A percentile compares a stretch with the other conserved stretches of the same genome.
These are phyloP conservation scores for Brassica juncea DNA, from an alignment of 345 rosid genomes.

Conservation along the genomic window DNA sequence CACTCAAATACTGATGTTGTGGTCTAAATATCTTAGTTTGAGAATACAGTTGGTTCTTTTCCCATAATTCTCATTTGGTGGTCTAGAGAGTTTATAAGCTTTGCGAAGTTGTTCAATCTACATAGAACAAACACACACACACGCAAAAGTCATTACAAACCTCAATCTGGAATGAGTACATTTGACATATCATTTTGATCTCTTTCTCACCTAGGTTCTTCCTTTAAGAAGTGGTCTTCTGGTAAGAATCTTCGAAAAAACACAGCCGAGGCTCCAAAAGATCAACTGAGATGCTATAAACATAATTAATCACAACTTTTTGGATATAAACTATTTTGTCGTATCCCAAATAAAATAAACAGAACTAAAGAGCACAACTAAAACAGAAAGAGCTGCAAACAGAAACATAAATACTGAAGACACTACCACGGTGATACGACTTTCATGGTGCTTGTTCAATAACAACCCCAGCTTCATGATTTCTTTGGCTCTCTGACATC, in stretches of 20 bases:
- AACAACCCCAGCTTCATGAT: too few species aligned
- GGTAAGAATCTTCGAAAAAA: conserved; percentile 60
- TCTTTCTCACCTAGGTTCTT: conserved; percentile 49
- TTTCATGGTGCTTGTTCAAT: too few species aligned
- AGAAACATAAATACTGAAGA: not conserved
- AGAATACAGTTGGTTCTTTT: conserved; percentile 51
- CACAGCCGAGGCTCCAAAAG: conserved; percentile 81
- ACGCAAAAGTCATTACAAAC: not conserved
- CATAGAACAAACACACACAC: conserved; percentile 1
- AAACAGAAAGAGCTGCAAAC: not conserved
- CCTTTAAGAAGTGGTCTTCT: conserved; percentile 78
- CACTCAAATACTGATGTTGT: conserved; percentile 55
- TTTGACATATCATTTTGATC: not conserved
- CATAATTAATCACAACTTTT: not conserved
- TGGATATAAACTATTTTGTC: not conserved
- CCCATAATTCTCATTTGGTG: conserved; percentile 70
- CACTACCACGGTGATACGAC: not conserved
- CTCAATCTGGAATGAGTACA: not conserved
- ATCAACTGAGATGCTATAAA: conserved; percentile 62
- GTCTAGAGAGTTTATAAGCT: not conserved
- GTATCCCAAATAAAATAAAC: not conserved
- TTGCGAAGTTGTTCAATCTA: conserved; percentile 60
- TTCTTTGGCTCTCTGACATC: too few species aligned
- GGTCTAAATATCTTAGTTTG: conserved; percentile 63
- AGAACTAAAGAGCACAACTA: not conserved